Evolutionary conservation across 306 rosid genomes (phyloP).

Genomic region (Inga leiocalycina): DNA sequence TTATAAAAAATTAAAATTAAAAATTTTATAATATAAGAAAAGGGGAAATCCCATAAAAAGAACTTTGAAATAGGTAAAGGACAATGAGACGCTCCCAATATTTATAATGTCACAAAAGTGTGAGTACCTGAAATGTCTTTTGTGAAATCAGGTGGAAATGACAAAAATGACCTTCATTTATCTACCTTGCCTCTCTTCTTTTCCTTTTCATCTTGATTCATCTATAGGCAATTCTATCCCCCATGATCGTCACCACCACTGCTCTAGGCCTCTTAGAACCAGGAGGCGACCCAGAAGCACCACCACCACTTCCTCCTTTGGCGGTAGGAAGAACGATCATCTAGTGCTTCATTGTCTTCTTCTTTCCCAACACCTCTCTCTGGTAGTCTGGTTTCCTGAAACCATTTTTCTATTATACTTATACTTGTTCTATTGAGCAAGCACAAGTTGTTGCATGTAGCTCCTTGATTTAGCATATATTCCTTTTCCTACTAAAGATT

Average conservation of each 20-base stretch:
- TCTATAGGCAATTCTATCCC: too few relatives aligned
- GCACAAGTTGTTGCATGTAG: background rate
- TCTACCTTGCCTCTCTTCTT: too few relatives aligned
- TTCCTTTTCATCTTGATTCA: too few relatives aligned
- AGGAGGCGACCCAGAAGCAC: slow-evolving; percentile 50
- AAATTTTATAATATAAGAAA: too few relatives aligned
- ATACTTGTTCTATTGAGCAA: background rate
- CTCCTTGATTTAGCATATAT: slow-evolving; percentile 35
- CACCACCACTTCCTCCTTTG: background rate
- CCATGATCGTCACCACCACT: background rate
- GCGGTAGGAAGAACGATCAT: slow-evolving; percentile 25
- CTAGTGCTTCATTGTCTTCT: background rate
- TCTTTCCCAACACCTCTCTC: background rate
- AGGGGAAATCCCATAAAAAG: too few relatives aligned
- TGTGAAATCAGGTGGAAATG: too few relatives aligned
- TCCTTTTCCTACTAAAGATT: slow-evolving; percentile 51
- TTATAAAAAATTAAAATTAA: too few relatives aligned
- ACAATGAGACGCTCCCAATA: too few relatives aligned
- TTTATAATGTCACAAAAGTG: too few relatives aligned
- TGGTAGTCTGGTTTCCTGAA: slow-evolving; percentile 17
- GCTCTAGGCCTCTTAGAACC: slow-evolving; percentile 60
- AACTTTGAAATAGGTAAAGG: too few relatives aligned
- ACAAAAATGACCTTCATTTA: too few relatives aligned
- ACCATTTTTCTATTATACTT: background rate
- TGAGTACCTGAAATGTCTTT: too few relatives aligned